Evolutionary conservation across 768 basidiomycete genomes (phyloP).

Genomic region (Boletus sensibilis): DNA sequence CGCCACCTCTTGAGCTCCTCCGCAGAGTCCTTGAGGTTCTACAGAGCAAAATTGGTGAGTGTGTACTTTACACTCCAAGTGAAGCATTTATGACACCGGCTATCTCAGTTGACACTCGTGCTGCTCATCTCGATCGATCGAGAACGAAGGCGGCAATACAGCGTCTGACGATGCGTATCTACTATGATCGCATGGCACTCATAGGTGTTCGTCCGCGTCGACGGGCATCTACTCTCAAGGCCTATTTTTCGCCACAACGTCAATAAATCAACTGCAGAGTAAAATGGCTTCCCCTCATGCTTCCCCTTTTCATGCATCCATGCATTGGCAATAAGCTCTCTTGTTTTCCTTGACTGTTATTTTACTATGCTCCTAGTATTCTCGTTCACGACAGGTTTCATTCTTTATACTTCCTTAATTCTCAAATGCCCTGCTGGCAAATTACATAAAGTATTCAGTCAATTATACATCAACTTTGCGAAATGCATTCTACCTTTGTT

Average conservation of each 20-base stretch:
- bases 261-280: background rate
- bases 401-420: slow-evolving; percentile 3
- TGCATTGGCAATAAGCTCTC: background rate
- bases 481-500: background rate
- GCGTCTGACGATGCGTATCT: slow-evolving; percentile 57
- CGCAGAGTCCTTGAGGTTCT: slow-evolving; percentile 47
- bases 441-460: slow-evolving; percentile 24
- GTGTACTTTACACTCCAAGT: background rate
- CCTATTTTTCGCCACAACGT: slow-evolving; percentile 30
- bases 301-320: background rate
- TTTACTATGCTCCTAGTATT: slow-evolving; percentile 1
- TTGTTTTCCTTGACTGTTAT: background rate
- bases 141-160: slow-evolving; percentile 69
- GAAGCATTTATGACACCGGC: background rate
- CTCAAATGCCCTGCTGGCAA: background rate
- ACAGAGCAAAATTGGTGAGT: slow-evolving; percentile 63
- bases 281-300: background rate
- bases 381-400: background rate
- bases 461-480: slow-evolving; percentile 20
- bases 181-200: slow-evolving; percentile 53
- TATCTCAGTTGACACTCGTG: slow-evolving; percentile 63
- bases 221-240: slow-evolving; percentile 28
- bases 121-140: slow-evolving; percentile 73
- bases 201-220: slow-evolving; percentile 21
- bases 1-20: slow-evolving; percentile 50